Conservation (phyloP, 2,329 filamentous ascomycete species). For the Graphium sp. region DNA sequence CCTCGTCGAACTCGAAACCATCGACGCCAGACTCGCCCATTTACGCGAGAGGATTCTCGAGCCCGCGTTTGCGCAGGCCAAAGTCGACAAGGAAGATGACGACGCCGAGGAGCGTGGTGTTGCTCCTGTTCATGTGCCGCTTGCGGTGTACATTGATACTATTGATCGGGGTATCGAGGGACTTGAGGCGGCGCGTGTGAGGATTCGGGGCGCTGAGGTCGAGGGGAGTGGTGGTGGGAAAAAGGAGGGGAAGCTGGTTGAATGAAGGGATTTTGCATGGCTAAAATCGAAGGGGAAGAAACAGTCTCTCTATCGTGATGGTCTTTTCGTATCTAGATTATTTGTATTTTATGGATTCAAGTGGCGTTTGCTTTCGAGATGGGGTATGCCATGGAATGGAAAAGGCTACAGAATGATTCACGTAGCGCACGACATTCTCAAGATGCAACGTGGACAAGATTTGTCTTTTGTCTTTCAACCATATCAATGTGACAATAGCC, state of each 20-base stretch:
- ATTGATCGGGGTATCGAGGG: conserved; percentile 59
- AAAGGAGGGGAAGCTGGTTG: conserved; percentile 23
- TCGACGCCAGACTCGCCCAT: conserved; percentile 54
- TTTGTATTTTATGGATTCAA: no score
- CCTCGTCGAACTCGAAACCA: conserved; percentile 56
- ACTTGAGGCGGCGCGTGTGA: conserved; percentile 45
- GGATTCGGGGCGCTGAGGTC: conserved; percentile 40
- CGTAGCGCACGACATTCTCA: no score
- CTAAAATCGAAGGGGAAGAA: no score
- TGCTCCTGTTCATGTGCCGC: conserved; percentile 18
- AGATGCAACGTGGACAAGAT: no score
- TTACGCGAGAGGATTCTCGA: conserved; percentile 53
- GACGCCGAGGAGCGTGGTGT: conserved; percentile 1
- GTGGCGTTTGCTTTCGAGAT: no score
- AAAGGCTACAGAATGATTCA: no score
- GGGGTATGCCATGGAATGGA: no score
- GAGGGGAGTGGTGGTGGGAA: conserved; percentile 28
- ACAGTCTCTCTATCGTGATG: no score
- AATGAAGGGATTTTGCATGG: no score
- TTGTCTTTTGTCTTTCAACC: no score
- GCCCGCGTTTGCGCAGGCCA: conserved; percentile 40
- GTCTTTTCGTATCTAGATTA: no score
- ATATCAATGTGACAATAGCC: no score
- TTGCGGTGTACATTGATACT: conserved; percentile 59
- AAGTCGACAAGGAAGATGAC: conserved; percentile 12